phyloP scores from a whole-genome alignment of 2,329 filamentous ascomycete species.

The Trichoderma arundinaceum region DNA sequence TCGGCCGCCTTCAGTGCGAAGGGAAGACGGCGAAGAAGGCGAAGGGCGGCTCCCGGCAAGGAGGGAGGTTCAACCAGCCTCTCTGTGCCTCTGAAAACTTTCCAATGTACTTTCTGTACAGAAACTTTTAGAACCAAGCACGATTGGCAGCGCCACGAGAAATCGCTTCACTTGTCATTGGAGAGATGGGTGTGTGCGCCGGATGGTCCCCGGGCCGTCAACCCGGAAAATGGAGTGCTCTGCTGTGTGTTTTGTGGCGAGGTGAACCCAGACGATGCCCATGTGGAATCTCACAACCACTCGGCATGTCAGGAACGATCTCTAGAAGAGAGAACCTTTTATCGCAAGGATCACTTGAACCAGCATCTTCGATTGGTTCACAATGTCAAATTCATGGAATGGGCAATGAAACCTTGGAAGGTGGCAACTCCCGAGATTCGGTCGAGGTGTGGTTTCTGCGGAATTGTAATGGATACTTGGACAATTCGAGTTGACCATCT shows the following conservation, averaged over 20 bases:
- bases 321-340: constrained; percentile 66
- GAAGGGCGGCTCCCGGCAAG: constrained; percentile 47
- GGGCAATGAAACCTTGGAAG: constrained; percentile 71
- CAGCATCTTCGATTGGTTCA: constrained; percentile 69
- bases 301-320: constrained; percentile 70
- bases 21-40: constrained; percentile 56
- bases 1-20: constrained; percentile 51
- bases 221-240: constrained; percentile 62
- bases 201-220: constrained; percentile 60
- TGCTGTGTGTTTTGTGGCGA: constrained; percentile 66
- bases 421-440: constrained; percentile 64
- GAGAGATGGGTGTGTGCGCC: constrained; percentile 70
- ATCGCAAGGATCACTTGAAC: constrained; percentile 70
- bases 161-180: constrained; percentile 67
- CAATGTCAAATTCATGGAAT: constrained; percentile 63
- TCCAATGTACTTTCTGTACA: constrained; percentile 72
- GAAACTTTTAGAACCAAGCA: constrained; percentile 71
- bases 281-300: constrained; percentile 49
- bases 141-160: constrained; percentile 74
- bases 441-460: constrained; percentile 70
- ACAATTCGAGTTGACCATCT: constrained; percentile 65
- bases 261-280: constrained; percentile 50
- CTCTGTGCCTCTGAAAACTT: constrained; percentile 58
- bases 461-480: constrained; percentile 66
- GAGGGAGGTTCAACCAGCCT: constrained; percentile 44